phyloP scores from a whole-genome alignment of 2,329 filamentous ascomycete genomes.

The Epicoccum nigrum region DNA sequence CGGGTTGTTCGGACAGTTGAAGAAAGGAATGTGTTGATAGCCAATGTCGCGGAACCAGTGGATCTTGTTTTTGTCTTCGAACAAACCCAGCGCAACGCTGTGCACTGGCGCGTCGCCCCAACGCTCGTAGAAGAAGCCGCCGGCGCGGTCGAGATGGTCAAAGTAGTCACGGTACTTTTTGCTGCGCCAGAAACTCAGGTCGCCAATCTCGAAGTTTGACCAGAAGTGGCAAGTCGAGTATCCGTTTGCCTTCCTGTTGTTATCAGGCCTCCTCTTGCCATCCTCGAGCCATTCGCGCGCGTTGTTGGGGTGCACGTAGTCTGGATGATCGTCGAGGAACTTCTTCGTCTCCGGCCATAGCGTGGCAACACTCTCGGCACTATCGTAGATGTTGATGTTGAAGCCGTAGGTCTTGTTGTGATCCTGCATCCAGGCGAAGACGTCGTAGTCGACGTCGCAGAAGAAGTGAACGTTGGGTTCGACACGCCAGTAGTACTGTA shows the following conservation, averaged over 20 bases:
- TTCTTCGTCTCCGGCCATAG: constrained; percentile 96
- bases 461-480: constrained; percentile 99
- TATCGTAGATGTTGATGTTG: constrained; percentile 96
- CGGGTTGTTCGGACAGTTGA: constrained; percentile 96
- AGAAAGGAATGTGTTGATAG: constrained; percentile 97
- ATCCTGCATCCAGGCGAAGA: constrained; percentile 97
- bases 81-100: constrained; percentile 88
- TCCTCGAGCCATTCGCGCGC: constrained; percentile 89
- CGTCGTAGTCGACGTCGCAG: constrained; percentile 97
- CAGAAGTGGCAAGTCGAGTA: constrained; percentile 99
- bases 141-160: constrained; percentile 88
- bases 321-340: constrained; percentile 83
- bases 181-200: constrained; percentile 91
- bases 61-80: constrained; percentile 87
- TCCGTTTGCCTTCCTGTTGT: constrained; percentile 81
- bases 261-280: constrained; percentile 73
- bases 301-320: constrained; percentile 81
- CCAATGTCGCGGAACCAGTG: constrained; percentile 99
- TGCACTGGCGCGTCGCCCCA: constrained; percentile 99
- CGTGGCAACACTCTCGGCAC: constrained; percentile 80
- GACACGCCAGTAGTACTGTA: constrained; percentile 96
- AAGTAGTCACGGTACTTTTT: constrained; percentile 95
- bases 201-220: constrained; percentile 97
- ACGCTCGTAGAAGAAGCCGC: constrained; percentile 97
- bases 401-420: constrained; percentile 99